Evolutionary conservation across 306 rosid species (phyloP).

Genomic region (Malus sylvestris): DNA sequence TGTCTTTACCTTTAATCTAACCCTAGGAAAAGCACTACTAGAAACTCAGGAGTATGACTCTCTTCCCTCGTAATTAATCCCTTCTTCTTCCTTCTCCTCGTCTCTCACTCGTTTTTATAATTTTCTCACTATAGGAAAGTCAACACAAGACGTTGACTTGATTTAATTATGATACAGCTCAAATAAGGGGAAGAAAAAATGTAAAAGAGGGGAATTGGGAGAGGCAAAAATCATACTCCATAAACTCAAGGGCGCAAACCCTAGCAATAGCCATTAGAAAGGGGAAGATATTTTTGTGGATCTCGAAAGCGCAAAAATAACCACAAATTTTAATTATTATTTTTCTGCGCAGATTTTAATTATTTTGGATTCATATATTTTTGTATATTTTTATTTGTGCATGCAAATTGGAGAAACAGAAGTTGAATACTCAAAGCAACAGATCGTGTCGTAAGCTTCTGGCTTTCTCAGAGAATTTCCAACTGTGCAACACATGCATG

Average conservation of each 20-base stretch:
- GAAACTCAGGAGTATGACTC: not conserved
- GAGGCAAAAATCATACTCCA: no score
- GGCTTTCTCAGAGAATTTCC: not conserved
- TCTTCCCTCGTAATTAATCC: no score
- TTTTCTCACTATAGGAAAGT: no score
- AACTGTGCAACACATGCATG: not conserved
- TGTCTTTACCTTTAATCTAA: no score
- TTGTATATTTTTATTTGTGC: not conserved
- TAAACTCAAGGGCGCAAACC: not conserved
- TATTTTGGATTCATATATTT: not conserved
- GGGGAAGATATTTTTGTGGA: no score
- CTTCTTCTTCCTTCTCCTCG: no score
- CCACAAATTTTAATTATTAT: not conserved
- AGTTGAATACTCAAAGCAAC: not conserved
- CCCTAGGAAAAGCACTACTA: not conserved
- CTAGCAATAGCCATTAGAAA: not conserved
- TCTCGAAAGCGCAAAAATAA: not conserved
- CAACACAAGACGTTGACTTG: no score
- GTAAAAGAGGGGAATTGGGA: no score
- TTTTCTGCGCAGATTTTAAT: no score
- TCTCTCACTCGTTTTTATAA: no score
- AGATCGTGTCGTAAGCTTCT: not conserved
- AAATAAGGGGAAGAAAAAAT: not conserved
- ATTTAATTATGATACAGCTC: no score
- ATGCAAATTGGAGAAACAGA: not conserved